Evolutionary conservation across 2,329 filamentous ascomycete species (phyloP), one percentile per base, ranked within the genome.

Genomic region (Emmonsia crescens): DNA sequence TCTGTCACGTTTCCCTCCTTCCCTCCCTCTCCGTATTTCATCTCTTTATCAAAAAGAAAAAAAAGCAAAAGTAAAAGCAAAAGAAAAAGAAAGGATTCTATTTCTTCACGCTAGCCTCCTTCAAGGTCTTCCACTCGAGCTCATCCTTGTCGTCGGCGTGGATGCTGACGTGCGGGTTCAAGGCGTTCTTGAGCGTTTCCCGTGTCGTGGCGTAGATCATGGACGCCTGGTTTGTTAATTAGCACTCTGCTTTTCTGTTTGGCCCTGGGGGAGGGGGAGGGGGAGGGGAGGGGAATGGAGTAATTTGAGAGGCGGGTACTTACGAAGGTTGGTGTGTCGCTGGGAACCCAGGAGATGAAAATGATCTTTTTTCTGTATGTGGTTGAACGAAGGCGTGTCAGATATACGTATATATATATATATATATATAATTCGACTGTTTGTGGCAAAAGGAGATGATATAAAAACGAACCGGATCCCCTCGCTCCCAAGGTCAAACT

Each of bases 191-290:
- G 66, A 80, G 67, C 62, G 72, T 72, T 68, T 80, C 77, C 60
- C 76, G 75, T 57, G 76, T 80, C 66, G 76, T 78, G 66, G 78
- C 78, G 71, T 80, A 80, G 62, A 79, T 74, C 78, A 80, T 80
- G 65, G 76, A 78, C 72, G 74, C 76, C 76, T 77, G 42, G 21
- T 48, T 48, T 48, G 21, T 3, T 12, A 48, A 12, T 48, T 24
- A 48, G 44, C 21, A 48, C 44, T 24, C 4, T n/a, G 10, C n/a
- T n/a, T n/a, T n/a, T n/a, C n/a, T n/a, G n/a, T n/a, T n/a, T n/a
- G n/a, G n/a, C n/a, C n/a, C n/a, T n/a, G n/a, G n/a, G n/a, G n/a
- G n/a, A n/a, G n/a, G n/a, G n/a, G n/a, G n/a, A n/a, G n/a, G n/a
- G n/a, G n/a, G n/a, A n/a, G n/a, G n/a, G n/a, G n/a, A n/a, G n/a